Evolutionary conservation across 805 yeast species (phyloP), one percentile per base, ranked within the genome.

Genomic region (Yarrowia deformans): DNA sequence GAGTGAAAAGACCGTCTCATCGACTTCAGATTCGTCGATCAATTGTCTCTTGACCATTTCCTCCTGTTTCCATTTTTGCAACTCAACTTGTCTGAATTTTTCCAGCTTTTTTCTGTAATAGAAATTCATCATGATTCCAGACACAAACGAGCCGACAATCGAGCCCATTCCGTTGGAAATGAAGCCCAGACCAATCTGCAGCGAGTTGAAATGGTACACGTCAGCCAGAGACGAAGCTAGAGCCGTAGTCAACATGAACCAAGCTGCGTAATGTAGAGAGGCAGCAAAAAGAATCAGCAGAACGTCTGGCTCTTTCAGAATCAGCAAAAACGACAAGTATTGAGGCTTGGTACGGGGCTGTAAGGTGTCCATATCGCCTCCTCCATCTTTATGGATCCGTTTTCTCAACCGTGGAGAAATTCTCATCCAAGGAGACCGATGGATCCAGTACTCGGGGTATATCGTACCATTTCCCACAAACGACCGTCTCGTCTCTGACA

Each of bases 401-500:
- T 45, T 60, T 12, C 66, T 45, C 16, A 63, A 35, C 14, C 56
- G 3, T 0, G 68, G 68, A 39, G 39, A 16, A 1, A 63, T 12
- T 29, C 50, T 32, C 66, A 60, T 60, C 66, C 66, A 60, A 1
- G 52, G 52, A n/a, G 40, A 34, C 6, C 66, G n/a, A 23, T 63
- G 45, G 29, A 48, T 39, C 68, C 68, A 63, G 18, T 49, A 49
- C 45, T 49, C 39, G 0, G 96, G 96, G 2, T 72, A 74, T 0
- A 87, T 78, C 1, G 93, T 84, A 0, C 93, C 90, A 76, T 91
- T 90, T 0, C 96, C 97, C 1, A 87, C 94, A 8, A 90, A 76
- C 8, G 84, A 77, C 69, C 97, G 81, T 48, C 84, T 84, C 0
- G 97, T 93, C 75, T 93, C 97, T 0, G 97, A 96, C 18, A 92